Evolutionary conservation across 2,329 filamentous ascomycete species (phyloP), one percentile per base, ranked within the genome.

Genomic region (Microsporum audouinii): DNA sequence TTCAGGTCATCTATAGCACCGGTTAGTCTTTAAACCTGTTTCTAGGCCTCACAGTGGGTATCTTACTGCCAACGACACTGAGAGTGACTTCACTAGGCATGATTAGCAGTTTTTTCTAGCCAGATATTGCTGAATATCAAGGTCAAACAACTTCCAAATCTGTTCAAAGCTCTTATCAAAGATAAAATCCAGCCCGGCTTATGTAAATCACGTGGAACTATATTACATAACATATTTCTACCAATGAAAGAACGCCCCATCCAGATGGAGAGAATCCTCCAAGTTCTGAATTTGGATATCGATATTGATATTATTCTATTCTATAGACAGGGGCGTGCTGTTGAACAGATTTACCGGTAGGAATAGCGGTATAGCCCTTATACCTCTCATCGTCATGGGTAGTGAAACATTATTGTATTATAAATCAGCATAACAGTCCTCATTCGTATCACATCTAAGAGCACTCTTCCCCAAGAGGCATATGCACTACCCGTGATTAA

Each of bases 1-100:
- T 84, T 84, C 59, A 85, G 74, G 66, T 83, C 79, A 56, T 74
- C 79, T 81, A n/a, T n/a, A 31, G 38, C 5, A 34, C 2, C 8
- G 23, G 38, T 58, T 58, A 58, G 36, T 36, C 1, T 29, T 1
- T 31, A 34, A 14, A n/a, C 12, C 17, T 5, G 39, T 23, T n/a
- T n/a, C 17, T n/a, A 0, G 6, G 27, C 3, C 56, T 36, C 31
- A 8, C 31, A 2, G 3, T 23, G 33, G 5, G 43, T 31, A 58
- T 23, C 56, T 14, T 58, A 55, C 51, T 36, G 10, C 38, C 51
- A 55, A 55, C 17, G 31, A 55, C 51, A 5, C 51, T 55, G 51
- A 55, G 51, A 2, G 51, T 55, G 31, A 55, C 51, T 23, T 55
- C 51, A 7, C 31, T 31, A 23, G 51, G 5, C 51, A 55, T 55